Evolutionary conservation across 164 flowering plant species (phyloP), one percentile per base, ranked within the genome.

Genomic region (Vitis rotundifolia): DNA sequence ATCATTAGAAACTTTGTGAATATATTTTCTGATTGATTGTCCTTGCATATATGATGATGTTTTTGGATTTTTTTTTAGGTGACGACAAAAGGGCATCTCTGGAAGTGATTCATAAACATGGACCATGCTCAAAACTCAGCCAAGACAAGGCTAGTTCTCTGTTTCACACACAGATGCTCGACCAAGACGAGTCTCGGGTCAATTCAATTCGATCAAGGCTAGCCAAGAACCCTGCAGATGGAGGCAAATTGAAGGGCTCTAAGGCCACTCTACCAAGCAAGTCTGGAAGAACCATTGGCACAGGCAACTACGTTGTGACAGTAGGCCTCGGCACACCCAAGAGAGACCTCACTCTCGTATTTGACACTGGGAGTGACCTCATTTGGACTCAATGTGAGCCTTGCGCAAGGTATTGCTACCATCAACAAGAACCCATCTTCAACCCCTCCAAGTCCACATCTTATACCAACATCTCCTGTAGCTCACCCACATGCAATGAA

Each of bases 381-480:
- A 86, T 88, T 0, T 90, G 94, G 92, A 84, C 88, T 2, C 94
- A 90, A 37, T 90, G 94, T 51, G 7, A 73, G 53, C 91, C 94
- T 0, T 88, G 88, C 61, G 75, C 59, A 7, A 31, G 31, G 18
- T 69, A n/a, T 31, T 88, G 92, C 67, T 83, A 88, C 71, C 0
- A 62, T 2, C 89, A 88, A 37, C 54, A 62, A 13, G 92, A 83
- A 0, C 80, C 86, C 1, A 81, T 71, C 18, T 86, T 83, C 68
- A 69, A 80, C 57, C 88, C 88, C 3, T 51, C 76, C 3, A 1
- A n/a, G 1, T 86, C 88, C 8, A 3, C 68, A 0, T 54, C 89
- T 0, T 86, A 81, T 49, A 0, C 59, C 68, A 83, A 86, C 58
- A 31, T 86, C 29, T 53, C 86, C 0, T 88, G 91, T 64, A 9